Conservation (phyloP, 768 basidiomycete species). For the Jaapia argillacea region DNA sequence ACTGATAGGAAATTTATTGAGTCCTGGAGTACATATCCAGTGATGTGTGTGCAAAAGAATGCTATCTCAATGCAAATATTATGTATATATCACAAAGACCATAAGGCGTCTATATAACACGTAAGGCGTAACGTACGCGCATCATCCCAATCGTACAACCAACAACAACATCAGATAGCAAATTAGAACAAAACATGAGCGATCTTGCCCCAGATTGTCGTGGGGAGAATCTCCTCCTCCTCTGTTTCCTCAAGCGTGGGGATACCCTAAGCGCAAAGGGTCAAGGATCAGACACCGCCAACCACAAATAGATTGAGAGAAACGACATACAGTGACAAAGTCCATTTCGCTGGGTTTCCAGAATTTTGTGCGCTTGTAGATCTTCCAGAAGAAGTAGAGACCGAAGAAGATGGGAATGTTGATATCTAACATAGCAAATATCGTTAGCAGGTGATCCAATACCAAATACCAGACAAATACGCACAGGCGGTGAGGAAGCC, state of each 20-base stretch:
- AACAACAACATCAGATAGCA: neutral
- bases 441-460: slow-evolving; percentile 3
- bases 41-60: neutral
- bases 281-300: neutral
- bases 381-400: slow-evolving; percentile 34
- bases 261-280: slow-evolving; percentile 34
- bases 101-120: neutral
- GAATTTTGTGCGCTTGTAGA: slow-evolving; percentile 26
- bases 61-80: neutral
- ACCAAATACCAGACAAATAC: slow-evolving; percentile 6
- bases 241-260: slow-evolving; percentile 67
- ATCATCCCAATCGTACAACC: no score
- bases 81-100: neutral
- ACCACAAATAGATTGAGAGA: neutral
- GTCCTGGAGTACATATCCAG: neutral
- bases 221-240: slow-evolving; percentile 36
- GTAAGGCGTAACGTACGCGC: no score
- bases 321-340: slow-evolving; percentile 46
- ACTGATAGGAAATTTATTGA: neutral
- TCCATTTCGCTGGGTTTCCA: slow-evolving; percentile 63
- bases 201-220: slow-evolving; percentile 39
- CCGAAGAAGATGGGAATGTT: slow-evolving; percentile 37
- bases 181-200: slow-evolving; percentile 41
- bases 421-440: slow-evolving; percentile 24
- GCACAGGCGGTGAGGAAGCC: slow-evolving; percentile 40